Conservation (phyloP, 257 asterid species). For the Scutellaria baicalensis region DNA sequence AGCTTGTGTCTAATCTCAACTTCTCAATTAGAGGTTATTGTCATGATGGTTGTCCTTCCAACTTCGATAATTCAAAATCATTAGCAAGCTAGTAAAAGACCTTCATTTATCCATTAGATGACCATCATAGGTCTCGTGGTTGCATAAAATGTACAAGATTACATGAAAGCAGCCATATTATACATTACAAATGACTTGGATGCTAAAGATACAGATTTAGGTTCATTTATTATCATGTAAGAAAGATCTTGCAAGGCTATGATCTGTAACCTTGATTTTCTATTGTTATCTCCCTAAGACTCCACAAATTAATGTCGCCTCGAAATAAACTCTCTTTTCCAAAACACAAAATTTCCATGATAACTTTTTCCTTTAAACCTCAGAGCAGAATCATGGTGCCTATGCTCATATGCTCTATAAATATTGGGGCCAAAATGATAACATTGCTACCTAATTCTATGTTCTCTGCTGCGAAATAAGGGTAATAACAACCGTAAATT, state of each 20-base stretch:
- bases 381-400: too few species aligned
- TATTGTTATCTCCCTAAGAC: neutral
- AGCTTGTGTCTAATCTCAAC: neutral
- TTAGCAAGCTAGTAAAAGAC: neutral
- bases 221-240: neutral
- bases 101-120: too few species aligned
- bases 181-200: neutral
- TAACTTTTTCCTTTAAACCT: too few species aligned
- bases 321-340: neutral
- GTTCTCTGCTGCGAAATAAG: neutral
- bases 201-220: neutral
- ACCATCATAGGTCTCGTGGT: too few species aligned
- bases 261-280: neutral
- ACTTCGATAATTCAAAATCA: neutral
- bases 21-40: neutral
- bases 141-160: too few species aligned
- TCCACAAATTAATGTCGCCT: neutral
- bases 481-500: neutral
- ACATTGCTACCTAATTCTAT: neutral
- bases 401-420: too few species aligned
- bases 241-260: neutral
- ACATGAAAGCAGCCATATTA: too few species aligned
- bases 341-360: too few species aligned
- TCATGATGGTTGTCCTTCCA: neutral
- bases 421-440: too few species aligned